A percentile compares a stretch with the other conserved stretches of the same genome.
Evolutionary conservation across 805 yeast genomes (phyloP).

Genomic region (Suhomyces sp.): DNA sequence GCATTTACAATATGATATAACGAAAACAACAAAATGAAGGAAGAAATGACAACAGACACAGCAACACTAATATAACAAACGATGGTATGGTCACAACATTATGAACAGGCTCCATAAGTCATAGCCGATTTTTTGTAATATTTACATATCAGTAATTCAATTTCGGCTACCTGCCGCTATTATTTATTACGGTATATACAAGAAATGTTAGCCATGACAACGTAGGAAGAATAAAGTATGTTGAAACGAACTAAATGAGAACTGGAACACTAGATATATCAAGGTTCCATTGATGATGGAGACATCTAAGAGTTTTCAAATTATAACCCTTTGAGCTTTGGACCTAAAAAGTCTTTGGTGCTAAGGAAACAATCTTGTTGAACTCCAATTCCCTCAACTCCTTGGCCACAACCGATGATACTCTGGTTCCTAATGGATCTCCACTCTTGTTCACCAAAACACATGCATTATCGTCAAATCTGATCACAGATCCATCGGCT

Average conservation of each 20-base stretch:
- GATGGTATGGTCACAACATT: no score
- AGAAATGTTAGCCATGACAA: background rate
- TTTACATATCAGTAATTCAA: no score
- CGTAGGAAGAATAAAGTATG: no score
- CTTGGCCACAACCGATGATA: slow-evolving; percentile 85
- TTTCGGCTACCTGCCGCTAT: background rate
- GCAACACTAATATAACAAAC: no score
- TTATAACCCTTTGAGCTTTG: no score
- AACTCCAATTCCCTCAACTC: slow-evolving; percentile 82
- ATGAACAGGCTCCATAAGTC: no score
- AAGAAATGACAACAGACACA: no score
- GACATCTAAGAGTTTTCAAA: no score
- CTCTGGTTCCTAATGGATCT: slow-evolving; percentile 94
- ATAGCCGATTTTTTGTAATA: no score
- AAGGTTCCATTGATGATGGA: no score
- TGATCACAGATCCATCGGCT: slow-evolving; percentile 80
- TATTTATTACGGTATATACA: slow-evolving; percentile 4
- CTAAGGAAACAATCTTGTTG: slow-evolving; percentile 84
- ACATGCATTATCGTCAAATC: slow-evolving; percentile 96
- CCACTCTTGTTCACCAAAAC: slow-evolving; percentile 88
- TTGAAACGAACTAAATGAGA: no score
- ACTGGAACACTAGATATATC: no score
- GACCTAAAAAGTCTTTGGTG: slow-evolving; percentile 62
- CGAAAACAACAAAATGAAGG: slow-evolving; percentile 1
- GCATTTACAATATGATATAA: slow-evolving; percentile 8